Conservation (phyloP, 2,329 filamentous ascomycete species). For the Aspergillus uvarum region DNA sequence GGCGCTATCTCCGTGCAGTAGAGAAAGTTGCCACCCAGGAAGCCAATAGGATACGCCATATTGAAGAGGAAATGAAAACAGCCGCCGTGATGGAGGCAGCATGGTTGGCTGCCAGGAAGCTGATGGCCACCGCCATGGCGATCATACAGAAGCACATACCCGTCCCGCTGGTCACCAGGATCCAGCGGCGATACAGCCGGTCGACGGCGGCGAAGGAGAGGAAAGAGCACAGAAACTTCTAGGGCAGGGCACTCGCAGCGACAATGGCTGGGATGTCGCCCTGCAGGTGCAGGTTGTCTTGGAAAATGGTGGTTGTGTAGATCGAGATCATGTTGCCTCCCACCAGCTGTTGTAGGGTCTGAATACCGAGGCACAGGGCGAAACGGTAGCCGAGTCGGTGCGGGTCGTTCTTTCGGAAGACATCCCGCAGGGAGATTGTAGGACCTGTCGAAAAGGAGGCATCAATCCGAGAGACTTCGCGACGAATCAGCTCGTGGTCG, state of each 20-base stretch:
- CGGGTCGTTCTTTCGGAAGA: slow-evolving; percentile 7
- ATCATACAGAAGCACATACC: slow-evolving; percentile 59
- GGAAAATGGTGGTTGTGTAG: slow-evolving; percentile 18
- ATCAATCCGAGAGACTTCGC: slow-evolving; percentile 21
- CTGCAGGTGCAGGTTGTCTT: slow-evolving; percentile 15
- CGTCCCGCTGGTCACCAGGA: slow-evolving; percentile 54
- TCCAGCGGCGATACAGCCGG: slow-evolving; percentile 50
- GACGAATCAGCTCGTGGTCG: slow-evolving; percentile 11
- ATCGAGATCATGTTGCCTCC: slow-evolving; percentile 19
- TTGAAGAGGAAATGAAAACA: slow-evolving; percentile 61
- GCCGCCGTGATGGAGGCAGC: slow-evolving; percentile 17
- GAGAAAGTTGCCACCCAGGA: slow-evolving; percentile 60
- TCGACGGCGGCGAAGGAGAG: slow-evolving; percentile 54
- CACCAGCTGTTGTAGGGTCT: slow-evolving; percentile 22
- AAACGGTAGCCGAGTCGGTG: slow-evolving; percentile 7
- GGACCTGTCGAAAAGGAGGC: slow-evolving; percentile 17
- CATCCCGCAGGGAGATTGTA: slow-evolving; percentile 16
- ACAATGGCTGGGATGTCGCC: slow-evolving; percentile 33
- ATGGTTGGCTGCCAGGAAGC: slow-evolving; percentile 26
- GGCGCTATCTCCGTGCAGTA: slow-evolving; percentile 49
- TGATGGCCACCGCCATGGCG: slow-evolving; percentile 46
- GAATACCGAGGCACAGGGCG: slow-evolving; percentile 1
- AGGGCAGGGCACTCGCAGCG: slow-evolving; percentile 53
- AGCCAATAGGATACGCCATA: slow-evolving; percentile 63
- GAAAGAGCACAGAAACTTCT: slow-evolving; percentile 57